phyloP scores from a whole-genome alignment of 495 filamentous ascomycete species.

The Neurospora terricola region DNA sequence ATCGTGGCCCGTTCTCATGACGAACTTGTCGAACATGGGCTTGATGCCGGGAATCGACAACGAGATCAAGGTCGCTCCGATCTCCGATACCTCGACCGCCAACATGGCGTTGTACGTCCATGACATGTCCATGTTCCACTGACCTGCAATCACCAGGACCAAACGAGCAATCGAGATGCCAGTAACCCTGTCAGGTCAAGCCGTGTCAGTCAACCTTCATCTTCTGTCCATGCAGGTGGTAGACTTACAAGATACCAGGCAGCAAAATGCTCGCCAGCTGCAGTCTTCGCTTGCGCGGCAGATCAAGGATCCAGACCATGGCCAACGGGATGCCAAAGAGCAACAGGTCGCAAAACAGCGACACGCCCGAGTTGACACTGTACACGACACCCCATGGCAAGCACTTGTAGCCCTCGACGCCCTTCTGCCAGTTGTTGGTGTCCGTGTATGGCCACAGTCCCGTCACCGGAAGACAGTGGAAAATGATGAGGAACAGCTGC shows the following conservation, averaged over 20 bases:
- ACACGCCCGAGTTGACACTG: slow-evolving; percentile 32
- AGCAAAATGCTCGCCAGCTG: slow-evolving; percentile 33
- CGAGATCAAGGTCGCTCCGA: slow-evolving; percentile 34
- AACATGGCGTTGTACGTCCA: slow-evolving; percentile 39
- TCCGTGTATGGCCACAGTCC: slow-evolving; percentile 32
- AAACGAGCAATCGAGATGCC: slow-evolving; percentile 33
- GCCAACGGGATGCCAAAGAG: slow-evolving; percentile 34
- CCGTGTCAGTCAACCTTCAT: neutral
- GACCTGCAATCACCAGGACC: slow-evolving; percentile 31
- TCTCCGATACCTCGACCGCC: slow-evolving; percentile 34
- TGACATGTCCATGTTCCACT: slow-evolving; percentile 30
- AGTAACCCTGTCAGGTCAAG: slow-evolving; percentile 23
- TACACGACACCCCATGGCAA: slow-evolving; percentile 36
- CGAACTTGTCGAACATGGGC: slow-evolving; percentile 25
- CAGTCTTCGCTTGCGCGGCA: slow-evolving; percentile 26
- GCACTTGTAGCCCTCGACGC: slow-evolving; percentile 24
- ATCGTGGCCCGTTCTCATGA: slow-evolving; percentile 1
- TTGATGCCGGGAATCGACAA: slow-evolving; percentile 38
- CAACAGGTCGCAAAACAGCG: slow-evolving; percentile 33
- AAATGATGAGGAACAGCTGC: slow-evolving; percentile 35
- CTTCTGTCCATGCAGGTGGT: neutral
- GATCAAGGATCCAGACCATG: slow-evolving; percentile 29
- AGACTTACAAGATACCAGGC: slow-evolving; percentile 34
- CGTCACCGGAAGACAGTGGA: slow-evolving; percentile 36
- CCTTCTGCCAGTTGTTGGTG: slow-evolving; percentile 21